phyloP scores from a whole-genome alignment of 2,329 filamentous ascomycete species.

The Colletotrichum sp. region DNA sequence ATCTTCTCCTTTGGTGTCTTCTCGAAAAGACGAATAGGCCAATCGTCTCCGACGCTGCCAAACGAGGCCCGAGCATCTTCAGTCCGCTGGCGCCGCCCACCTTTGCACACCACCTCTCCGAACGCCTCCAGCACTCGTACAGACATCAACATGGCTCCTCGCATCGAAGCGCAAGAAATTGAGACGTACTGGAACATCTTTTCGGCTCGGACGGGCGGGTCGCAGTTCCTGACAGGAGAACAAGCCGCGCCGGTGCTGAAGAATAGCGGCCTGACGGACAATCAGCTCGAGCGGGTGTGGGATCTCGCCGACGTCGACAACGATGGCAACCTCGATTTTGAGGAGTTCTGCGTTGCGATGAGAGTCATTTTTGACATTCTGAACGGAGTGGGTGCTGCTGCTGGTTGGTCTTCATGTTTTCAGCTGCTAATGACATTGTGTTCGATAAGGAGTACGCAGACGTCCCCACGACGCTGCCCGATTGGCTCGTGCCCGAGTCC shows the following conservation, averaged over 20 bases:
- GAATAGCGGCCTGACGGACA: slow-evolving; percentile 66
- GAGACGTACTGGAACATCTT: slow-evolving; percentile 73
- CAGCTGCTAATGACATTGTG: not conserved
- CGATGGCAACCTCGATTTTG: slow-evolving; percentile 97
- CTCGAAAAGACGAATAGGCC: not conserved
- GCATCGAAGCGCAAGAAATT: slow-evolving; percentile 67
- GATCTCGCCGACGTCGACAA: slow-evolving; percentile 97
- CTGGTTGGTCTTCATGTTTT: not conserved
- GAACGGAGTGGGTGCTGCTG: slow-evolving; percentile 73
- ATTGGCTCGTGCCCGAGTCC: slow-evolving; percentile 96
- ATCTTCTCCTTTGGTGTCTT: not conserved
- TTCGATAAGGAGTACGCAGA: slow-evolving; percentile 77
- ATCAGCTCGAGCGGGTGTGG: slow-evolving; percentile 96
- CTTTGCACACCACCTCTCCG: not conserved
- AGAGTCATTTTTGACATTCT: slow-evolving; percentile 95
- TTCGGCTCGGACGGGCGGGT: slow-evolving; percentile 62
- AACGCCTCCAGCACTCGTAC: not conserved
- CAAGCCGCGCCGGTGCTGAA: slow-evolving; percentile 67
- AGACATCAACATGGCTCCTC: slow-evolving; percentile 56
- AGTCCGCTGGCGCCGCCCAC: not conserved
- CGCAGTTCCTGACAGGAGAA: slow-evolving; percentile 65
- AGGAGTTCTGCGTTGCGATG: slow-evolving; percentile 99
- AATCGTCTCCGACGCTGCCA: not conserved
- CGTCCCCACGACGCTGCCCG: slow-evolving; percentile 84
- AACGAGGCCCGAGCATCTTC: not conserved